Conservation (phyloP, 306 rosid genomes). For the Corylus heterophylla region DNA sequence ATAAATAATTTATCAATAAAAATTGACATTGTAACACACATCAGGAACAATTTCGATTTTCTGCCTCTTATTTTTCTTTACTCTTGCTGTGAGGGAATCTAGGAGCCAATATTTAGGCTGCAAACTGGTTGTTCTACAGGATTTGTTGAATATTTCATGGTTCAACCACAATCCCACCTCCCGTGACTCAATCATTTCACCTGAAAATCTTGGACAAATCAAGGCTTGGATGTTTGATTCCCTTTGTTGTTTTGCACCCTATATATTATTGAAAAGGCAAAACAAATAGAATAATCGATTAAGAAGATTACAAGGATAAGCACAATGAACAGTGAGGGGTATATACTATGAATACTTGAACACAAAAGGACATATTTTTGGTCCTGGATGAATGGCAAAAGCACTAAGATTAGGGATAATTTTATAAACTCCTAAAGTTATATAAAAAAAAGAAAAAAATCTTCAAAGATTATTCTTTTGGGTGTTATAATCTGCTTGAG, state of each 20-base stretch:
- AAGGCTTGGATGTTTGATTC: slow-evolving; percentile 13
- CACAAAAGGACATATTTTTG: slow-evolving; percentile 32
- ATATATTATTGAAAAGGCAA: background rate
- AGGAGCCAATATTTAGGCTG: background rate
- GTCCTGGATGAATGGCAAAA: slow-evolving; percentile 26
- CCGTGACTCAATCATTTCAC: slow-evolving; percentile 24
- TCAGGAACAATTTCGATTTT: too few relatives aligned
- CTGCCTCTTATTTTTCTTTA: background rate
- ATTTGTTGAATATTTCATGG: background rate
- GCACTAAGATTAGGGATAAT: slow-evolving; percentile 5
- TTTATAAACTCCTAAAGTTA: background rate
- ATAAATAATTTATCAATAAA: too few relatives aligned
- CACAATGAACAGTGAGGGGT: slow-evolving; percentile 11
- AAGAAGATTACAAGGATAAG: slow-evolving; percentile 17
- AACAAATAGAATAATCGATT: background rate
- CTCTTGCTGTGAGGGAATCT: background rate
- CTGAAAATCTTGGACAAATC: background rate
- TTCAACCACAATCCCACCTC: slow-evolving; percentile 14
- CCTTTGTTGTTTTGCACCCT: slow-evolving; percentile 9
- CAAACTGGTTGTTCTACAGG: background rate
- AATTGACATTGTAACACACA: too few relatives aligned
- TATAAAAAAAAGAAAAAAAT: too few relatives aligned
- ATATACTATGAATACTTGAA: slow-evolving; percentile 1
- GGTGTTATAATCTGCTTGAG: too few relatives aligned
- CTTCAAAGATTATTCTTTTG: too few relatives aligned